A percentile compares a stretch with the other conserved stretches of the same genome.
These are phyloP conservation scores for Aureobasidium sp. DNA, from an alignment of 2,329 filamentous ascomycete genomes.

Conservation along the genomic window DNA sequence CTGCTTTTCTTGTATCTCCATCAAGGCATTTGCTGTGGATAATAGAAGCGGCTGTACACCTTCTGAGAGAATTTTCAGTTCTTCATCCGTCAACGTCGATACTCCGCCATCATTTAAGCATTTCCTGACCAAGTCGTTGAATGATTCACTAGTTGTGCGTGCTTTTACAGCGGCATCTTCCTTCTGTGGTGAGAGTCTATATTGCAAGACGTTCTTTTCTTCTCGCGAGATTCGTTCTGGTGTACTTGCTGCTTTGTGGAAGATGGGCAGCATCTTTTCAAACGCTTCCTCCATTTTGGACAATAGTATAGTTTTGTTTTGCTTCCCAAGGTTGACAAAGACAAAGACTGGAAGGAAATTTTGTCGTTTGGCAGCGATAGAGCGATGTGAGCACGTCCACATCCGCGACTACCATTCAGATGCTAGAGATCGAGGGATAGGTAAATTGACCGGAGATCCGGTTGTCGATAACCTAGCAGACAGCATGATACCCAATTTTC, in stretches of 20 bases:
- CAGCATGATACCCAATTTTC: too few species aligned
- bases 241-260: background rate
- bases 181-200: background rate
- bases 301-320: background rate
- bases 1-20: background rate
- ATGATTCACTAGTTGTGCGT: background rate
- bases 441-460: too few species aligned
- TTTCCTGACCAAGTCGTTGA: background rate
- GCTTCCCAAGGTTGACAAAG: background rate
- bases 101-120: background rate
- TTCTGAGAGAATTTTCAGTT: background rate
- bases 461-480: too few species aligned
- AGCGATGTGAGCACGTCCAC: too few species aligned
- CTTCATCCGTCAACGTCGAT: background rate
- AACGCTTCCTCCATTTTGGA: background rate
- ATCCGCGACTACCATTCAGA: too few species aligned
- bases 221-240: background rate
- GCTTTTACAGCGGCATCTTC: background rate
- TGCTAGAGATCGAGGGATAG: too few species aligned
- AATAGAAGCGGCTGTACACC: background rate
- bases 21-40: background rate
- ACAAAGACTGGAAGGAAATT: too few species aligned
- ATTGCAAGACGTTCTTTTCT: background rate
- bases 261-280: background rate
- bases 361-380: too few species aligned